Evolutionary conservation across 495 filamentous ascomycete genomes (phyloP), one percentile per base, ranked within the genome.

Genomic region (Lentithecium fluviatile): DNA sequence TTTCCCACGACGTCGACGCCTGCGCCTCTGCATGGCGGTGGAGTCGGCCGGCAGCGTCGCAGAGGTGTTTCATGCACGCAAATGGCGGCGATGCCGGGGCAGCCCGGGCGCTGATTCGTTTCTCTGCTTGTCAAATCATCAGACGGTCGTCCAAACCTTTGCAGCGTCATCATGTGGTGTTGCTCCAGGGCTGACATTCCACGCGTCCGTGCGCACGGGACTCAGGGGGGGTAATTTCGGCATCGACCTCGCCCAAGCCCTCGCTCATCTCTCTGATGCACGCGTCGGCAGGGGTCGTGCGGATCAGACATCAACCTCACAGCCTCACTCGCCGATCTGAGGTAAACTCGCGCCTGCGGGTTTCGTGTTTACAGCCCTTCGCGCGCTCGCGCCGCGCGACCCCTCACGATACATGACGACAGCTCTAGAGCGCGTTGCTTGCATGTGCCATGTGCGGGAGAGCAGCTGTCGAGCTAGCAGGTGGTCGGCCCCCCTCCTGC

Each of bases 171-270:
- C 45, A n/a, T 25, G 38, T 45, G 53, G 54, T 23, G 52, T 24
- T 36, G 53, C 38, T 25, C 29, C 58, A 60, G 48, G 56, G 56
- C 56, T 54, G 50, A 61, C 52, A 56, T 51, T 25, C n/a, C n/a
- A 36, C 7, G 55, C 12, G 26, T 12, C 56, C 29, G 42, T 25
- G 29, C 46, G 56, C 40, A 23, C 47, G 32, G 45, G 42, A 46
- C 49, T 64, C 61, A 60, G 62, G 62, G 55, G 55, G 45, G 51
- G 40, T 20, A 45, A 52, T 62, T 61, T 65, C 62, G 62, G 62
- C 63, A 62, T 58, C 53, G 62, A 56, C 42, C 20, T 45, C 38
- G 23, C 12, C 48, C 45, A 36, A 43, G 49, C 25, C 17, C 36
- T 54, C 56, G 47, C 55, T 60, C 55, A 65, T 65, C 56, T 60